Evolutionary conservation across 2,329 filamentous ascomycete genomes (phyloP).

Genomic region (Hypoxylon sp.): DNA sequence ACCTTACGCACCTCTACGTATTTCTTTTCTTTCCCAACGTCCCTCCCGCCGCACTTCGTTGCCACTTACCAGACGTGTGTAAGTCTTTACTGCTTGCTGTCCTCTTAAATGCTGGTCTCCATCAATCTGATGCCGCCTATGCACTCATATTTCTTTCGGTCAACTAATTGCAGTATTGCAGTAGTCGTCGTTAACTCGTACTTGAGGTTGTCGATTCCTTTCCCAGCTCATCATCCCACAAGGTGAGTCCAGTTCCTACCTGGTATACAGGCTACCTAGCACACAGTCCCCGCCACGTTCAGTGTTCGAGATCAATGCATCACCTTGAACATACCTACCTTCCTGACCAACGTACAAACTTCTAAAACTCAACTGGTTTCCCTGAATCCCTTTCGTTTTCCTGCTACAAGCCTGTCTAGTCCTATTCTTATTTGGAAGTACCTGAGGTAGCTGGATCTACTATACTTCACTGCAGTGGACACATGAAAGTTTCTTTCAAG

Average conservation of each 20-base stretch:
- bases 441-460: constrained; percentile 46
- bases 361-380: constrained; percentile 29
- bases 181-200: constrained; percentile 33
- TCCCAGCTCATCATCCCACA: constrained; percentile 38
- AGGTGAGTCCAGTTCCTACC: constrained; percentile 44
- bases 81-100: constrained; percentile 27
- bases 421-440: constrained; percentile 37
- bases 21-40: constrained; percentile 39
- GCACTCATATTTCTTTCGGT: constrained; percentile 14
- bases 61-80: constrained; percentile 36
- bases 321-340: constrained; percentile 20
- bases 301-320: constrained; percentile 24
- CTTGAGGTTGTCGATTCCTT: constrained; percentile 35
- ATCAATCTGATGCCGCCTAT: constrained; percentile 29
- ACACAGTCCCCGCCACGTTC: constrained; percentile 16
- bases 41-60: constrained; percentile 30
- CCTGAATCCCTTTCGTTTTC: constrained; percentile 22
- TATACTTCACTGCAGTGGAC: constrained; percentile 45
- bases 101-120: constrained; percentile 12
- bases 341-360: constrained; percentile 25
- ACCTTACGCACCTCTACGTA: constrained; percentile 40
- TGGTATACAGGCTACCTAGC: constrained; percentile 26
- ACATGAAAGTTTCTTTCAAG: constrained; percentile 53
- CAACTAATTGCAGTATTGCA: constrained; percentile 34
- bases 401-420: constrained; percentile 33